Evolutionary conservation across 2,329 filamentous ascomycete genomes (phyloP), one percentile per base, ranked within the genome.

Genomic region (Didymella segeticola): DNA sequence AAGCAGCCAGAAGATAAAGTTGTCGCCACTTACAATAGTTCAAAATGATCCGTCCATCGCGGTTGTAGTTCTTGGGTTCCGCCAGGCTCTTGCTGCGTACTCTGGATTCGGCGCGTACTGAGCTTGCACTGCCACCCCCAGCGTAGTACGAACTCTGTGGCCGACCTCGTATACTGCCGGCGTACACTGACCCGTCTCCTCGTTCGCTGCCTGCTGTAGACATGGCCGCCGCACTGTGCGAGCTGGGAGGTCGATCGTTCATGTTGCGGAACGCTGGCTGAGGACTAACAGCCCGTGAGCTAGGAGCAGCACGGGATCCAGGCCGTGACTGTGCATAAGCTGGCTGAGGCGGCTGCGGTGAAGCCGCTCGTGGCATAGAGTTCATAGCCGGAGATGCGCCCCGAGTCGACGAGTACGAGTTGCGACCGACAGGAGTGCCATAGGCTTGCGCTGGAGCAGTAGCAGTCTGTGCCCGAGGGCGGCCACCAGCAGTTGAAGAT

Each of bases 1-100:
- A 11, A 26, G n/a, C 20, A 23, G 1, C n/a, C 10, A 12, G 1
- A 20, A 20, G 20, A 4, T 15, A 26, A 17, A 3, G 10, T 33
- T 9, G 7, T 5, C 4, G 14, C 20, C 42, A 84, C 92, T 87
- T 83, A 98, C 95, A 91, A 78, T 93, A 97, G 77, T 97, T 91
- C 70, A 98, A 73, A 70, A 98, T 93, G 29, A 90, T 87, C 56
- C 90, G 86, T 25, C 95, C 93, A 72, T 97, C 92, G 58, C 86
- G 85, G 5, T 91, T 96, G 66, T 90, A 91, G 66, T 93, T 89
- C 63, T 90, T 83, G n/a, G 87, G 86, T 67, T 95, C 89, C n/a
- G 89, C 91, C 55, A 95, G 82, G 67, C 92, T 96, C 80, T 93
- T 91, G 75, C 92, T 96, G 61, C 85, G 74, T n/a, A 79, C 80